These are phyloP conservation scores for Phaeophleospora eucalypticola DNA, from an alignment of 2,329 filamentous ascomycete genomes.

Conservation along the genomic window DNA sequence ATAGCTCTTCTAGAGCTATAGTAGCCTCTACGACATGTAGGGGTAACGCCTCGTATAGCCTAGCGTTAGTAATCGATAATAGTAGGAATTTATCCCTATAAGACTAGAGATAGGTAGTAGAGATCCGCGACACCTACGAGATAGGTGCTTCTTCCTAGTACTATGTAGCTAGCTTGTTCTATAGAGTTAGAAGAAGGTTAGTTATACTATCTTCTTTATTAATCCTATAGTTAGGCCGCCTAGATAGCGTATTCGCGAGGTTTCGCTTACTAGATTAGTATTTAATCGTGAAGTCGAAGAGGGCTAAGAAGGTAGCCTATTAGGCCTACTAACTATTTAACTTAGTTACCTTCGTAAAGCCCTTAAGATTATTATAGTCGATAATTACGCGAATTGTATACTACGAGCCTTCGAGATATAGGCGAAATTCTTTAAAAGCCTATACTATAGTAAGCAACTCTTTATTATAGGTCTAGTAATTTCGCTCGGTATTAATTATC, in stretches of 20 bases:
- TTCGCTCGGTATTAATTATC: not conserved
- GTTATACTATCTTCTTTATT: not conserved
- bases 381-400: slow-evolving; percentile 2
- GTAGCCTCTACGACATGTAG: not conserved
- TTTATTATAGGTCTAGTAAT: slow-evolving; percentile 6
- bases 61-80: no score
- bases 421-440: slow-evolving; percentile 1
- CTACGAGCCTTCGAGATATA: not conserved
- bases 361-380: slow-evolving; percentile 4
- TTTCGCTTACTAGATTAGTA: slow-evolving; percentile 4
- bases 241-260: slow-evolving; percentile 1
- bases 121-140: not conserved
- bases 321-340: slow-evolving; percentile 1
- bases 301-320: slow-evolving; percentile 3
- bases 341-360: slow-evolving; percentile 1
- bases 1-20: not conserved
- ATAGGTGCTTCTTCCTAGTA: no score
- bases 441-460: slow-evolving; percentile 2
- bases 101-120: not conserved
- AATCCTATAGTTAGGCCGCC: slow-evolving; percentile 2
- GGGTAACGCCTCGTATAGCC: not conserved
- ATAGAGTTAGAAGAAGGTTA: slow-evolving; percentile 3
- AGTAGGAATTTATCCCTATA: no score
- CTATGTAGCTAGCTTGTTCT: slow-evolving; percentile 6
- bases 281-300: slow-evolving; percentile 8